Base-by-base conservation (phyloP, 2,329 filamentous ascomycete species). In the Fusarium solani-melongenae region DNA sequence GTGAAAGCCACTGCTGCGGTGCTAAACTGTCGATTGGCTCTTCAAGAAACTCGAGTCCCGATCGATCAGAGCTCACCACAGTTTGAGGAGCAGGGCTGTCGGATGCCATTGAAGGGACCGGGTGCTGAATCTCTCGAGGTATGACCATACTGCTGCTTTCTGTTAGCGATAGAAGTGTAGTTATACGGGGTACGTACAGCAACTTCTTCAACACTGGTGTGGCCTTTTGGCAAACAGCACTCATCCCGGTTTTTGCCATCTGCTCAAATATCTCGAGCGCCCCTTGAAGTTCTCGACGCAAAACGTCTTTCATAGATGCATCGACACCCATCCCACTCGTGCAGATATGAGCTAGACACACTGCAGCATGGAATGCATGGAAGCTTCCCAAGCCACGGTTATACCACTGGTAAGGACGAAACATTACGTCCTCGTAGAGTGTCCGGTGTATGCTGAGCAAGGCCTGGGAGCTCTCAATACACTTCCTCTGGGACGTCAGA, bases 1-100 rank as follows among this genome's bases (percentile, higher is more conserved):
- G 67, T 4, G 69, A 70, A 20, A 72, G 60, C 69, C 69, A 72
- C 27, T 72, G 60, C 5, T 67, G 69, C 2, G 67, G 69, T 24
- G 64, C 66, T 2, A 72, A 12, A n/a, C 64, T 59, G 4, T 67
- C 65, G 4, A 67, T 36, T 0, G 44, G 34, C 20, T 67, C 22
- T n/a, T 69, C 24, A 29, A 63, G 31, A 36, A 55, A 55, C n/a
- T 34, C 51, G 0, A 55, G n/a, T 12, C 31, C 31, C 9, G 27
- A n/a, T 29, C 4, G 24, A n/a, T 31, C 6, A 51, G 27, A 31
- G 6, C 6, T 14, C 46, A n/a, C 9, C 0, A 10, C 17, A 0
- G 17, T n/a, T 51, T 31, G 27, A 51, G 12, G 27, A 1, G 46
- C 2, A 6, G 51, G 31, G 5, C 51, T 55, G 7, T 34, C 31